Conservation (phyloP, 371 early-diverging fungal genomes). For the Apophysomyces sp. region DNA sequence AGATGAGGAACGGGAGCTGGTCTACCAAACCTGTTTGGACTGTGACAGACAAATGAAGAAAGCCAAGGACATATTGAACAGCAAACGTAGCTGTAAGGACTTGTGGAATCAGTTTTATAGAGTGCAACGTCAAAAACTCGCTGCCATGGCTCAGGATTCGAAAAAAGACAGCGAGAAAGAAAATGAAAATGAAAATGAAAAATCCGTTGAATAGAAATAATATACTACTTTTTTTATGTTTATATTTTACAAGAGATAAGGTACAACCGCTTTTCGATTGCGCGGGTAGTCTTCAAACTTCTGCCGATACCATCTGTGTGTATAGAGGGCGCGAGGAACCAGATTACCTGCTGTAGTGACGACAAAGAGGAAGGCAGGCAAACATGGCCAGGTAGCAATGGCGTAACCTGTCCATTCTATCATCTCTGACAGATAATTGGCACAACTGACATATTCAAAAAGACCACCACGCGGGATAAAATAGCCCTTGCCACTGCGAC, state of each 20-base stretch:
- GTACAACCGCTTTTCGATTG: constrained; percentile 59
- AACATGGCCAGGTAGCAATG: constrained; percentile 37
- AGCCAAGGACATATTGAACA: constrained; percentile 17
- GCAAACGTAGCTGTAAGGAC: constrained; percentile 30
- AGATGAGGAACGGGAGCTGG: constrained; percentile 17
- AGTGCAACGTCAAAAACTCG: not conserved
- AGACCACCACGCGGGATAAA: constrained; percentile 57
- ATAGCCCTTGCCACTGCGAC: constrained; percentile 35
- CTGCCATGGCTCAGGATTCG: too few relatives aligned
- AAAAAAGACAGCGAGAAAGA: not conserved
- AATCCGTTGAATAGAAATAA: not conserved
- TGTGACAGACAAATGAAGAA: constrained; percentile 19
- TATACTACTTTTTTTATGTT: not conserved
- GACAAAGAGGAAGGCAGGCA: constrained; percentile 58
- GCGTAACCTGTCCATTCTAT: constrained; percentile 70
- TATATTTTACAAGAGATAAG: constrained; percentile 47
- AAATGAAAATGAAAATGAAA: not conserved
- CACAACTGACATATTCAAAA: constrained; percentile 59
- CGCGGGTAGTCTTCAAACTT: constrained; percentile 47
- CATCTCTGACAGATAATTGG: constrained; percentile 63
- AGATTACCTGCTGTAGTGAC: constrained; percentile 54
- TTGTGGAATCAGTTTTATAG: constrained; percentile 39
- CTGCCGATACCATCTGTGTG: constrained; percentile 61
- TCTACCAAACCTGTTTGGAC: constrained; percentile 10
- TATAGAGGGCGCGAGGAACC: constrained; percentile 55